Conservation (phyloP, 805 yeast genomes). For the Ogataea philodendri region DNA sequence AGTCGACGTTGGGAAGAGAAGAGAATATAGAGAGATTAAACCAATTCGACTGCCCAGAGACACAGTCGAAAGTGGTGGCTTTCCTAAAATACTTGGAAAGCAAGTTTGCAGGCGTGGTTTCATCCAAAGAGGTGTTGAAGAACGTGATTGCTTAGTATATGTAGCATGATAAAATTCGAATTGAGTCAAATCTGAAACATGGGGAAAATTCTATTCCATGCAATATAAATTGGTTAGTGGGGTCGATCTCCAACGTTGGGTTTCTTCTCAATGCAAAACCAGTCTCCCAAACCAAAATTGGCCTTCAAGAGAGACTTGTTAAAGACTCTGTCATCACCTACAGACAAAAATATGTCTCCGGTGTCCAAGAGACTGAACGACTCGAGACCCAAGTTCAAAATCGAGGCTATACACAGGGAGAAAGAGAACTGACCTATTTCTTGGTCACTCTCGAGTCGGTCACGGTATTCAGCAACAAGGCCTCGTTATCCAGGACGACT, state of each 20-base stretch:
- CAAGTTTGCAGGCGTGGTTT: constrained; percentile 61
- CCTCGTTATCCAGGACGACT: constrained; percentile 87
- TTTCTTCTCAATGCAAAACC: constrained; percentile 2
- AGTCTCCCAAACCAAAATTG: constrained; percentile 3
- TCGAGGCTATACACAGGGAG: constrained; percentile 16
- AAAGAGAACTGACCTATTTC: constrained; percentile 17
- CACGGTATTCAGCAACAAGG: constrained; percentile 85
- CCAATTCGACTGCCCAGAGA: constrained; percentile 73
- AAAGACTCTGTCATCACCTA: constrained; percentile 24
- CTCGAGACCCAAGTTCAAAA: constrained; percentile 24
- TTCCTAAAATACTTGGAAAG: constrained; percentile 71
- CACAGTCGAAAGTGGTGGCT: constrained; percentile 61
- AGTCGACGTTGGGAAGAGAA: constrained; percentile 83
- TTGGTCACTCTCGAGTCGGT: constrained; percentile 63
- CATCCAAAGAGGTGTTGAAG: constrained; percentile 47
- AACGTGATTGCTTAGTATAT: constrained; percentile 35
- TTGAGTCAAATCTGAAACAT: constrained; percentile 11
- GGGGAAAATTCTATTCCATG: background rate
- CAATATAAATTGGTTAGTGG: constrained; percentile 2
- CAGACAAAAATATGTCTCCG: constrained; percentile 58
- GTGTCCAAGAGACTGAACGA: constrained; percentile 53
- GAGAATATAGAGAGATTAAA: constrained; percentile 72
- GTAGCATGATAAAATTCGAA: constrained; percentile 1
- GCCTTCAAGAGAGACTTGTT: constrained; percentile 2
- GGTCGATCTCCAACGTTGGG: background rate